Conservation (phyloP, 768 basidiomycete genomes). For the Hemileccinum impolitum region DNA sequence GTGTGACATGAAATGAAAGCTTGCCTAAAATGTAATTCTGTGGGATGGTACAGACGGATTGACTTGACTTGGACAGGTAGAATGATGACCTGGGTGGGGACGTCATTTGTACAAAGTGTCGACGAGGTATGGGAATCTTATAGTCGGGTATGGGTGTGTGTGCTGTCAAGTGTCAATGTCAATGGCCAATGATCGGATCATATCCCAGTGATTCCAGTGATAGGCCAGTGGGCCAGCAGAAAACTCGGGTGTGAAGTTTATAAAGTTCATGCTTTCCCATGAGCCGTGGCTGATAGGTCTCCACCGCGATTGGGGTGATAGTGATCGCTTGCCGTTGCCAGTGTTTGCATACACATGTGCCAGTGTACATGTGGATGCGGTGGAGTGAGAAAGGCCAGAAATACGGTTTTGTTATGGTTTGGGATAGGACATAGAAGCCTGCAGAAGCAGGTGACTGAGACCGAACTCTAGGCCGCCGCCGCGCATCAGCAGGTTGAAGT, state of each 20-base stretch:
- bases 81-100: background rate
- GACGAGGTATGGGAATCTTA: constrained; percentile 5
- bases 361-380: background rate
- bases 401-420: no score
- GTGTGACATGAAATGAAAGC: background rate
- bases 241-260: background rate
- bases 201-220: background rate
- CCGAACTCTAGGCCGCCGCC: background rate
- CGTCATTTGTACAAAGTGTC: background rate
- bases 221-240: constrained; percentile 4
- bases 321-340: no score
- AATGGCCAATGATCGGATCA: background rate
- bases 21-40: no score
- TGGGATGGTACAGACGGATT: no score
- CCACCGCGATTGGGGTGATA: background rate
- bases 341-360: no score
- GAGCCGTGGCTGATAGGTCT: background rate
- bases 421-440: background rate
- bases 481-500: background rate
- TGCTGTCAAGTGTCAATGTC: background rate
- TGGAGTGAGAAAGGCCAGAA: constrained; percentile 4
- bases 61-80: background rate
- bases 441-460: constrained; percentile 2
- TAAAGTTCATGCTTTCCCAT: background rate
- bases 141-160: constrained; percentile 4